These are phyloP conservation scores for Verticillium nonalfalfae DNA, from an alignment of 2,329 filamentous ascomycete genomes.

Conservation along the genomic window DNA sequence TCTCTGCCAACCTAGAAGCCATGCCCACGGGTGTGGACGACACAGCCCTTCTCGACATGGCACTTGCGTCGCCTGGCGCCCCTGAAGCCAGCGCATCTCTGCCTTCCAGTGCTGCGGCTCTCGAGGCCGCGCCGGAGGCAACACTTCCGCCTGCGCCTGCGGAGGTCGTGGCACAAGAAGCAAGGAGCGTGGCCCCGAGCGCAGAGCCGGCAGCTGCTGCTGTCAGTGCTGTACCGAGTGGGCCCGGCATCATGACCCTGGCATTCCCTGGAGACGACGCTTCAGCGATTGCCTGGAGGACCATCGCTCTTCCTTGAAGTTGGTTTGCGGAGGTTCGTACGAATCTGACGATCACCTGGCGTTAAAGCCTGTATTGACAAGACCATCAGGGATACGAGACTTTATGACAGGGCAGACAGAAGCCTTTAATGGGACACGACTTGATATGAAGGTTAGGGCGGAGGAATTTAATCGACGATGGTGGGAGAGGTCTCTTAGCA, in stretches of 20 bases:
- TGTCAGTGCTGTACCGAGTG: neutral
- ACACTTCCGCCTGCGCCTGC: neutral
- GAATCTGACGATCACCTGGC: neutral
- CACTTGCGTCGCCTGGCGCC: neutral
- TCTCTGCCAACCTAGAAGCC: neutral
- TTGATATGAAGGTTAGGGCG: neutral
- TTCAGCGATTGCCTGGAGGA: neutral
- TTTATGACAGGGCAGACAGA: neutral
- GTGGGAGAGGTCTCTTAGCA: neutral
- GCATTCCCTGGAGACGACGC: neutral
- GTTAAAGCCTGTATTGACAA: neutral
- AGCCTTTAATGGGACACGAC: neutral
- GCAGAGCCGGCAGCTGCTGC: neutral
- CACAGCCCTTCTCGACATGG: neutral
- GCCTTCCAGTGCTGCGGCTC: neutral
- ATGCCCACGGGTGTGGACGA: neutral
- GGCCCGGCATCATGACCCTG: neutral
- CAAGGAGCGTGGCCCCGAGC: neutral
- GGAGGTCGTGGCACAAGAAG: neutral
- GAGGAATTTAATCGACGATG: neutral
- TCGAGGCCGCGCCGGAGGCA: neutral
- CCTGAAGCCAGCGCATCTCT: neutral
- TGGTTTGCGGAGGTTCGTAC: neutral
- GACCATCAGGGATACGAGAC: neutral
- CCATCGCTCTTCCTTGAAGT: neutral